Conservation (phyloP, 1,284 basidiomycete species). For the Tylopilus sp. region DNA sequence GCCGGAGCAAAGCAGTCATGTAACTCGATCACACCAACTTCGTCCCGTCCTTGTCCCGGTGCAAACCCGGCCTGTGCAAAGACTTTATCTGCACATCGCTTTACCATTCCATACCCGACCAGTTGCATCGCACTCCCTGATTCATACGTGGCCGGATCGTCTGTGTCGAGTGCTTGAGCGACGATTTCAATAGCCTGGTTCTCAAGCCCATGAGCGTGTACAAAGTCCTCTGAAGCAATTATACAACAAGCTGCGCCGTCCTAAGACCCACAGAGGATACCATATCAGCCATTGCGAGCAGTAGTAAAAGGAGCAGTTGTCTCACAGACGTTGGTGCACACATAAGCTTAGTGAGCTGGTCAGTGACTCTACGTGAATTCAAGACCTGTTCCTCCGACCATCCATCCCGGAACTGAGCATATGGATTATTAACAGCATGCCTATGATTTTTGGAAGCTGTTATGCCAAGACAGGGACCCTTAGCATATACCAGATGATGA, state of each 20-base stretch:
- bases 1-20: slow-evolving; percentile 84
- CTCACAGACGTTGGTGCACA: slow-evolving; percentile 78
- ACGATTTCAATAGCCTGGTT: slow-evolving; percentile 86
- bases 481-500: not conserved
- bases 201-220: slow-evolving; percentile 69
- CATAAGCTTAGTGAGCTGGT: slow-evolving; percentile 79
- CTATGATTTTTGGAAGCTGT: slow-evolving; percentile 80
- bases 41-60: slow-evolving; percentile 61
- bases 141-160: slow-evolving; percentile 61
- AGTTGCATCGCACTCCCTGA: slow-evolving; percentile 68
- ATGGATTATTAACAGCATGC: slow-evolving; percentile 81
- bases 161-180: slow-evolving; percentile 63
- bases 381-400: slow-evolving; percentile 77
- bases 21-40: slow-evolving; percentile 78
- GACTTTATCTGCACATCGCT: slow-evolving; percentile 64
- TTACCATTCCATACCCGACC: slow-evolving; percentile 73
- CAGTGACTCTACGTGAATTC: slow-evolving; percentile 63
- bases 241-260: slow-evolving; percentile 76
- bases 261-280: slow-evolving; percentile 32
- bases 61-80: slow-evolving; percentile 70
- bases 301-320: slow-evolving; percentile 6
- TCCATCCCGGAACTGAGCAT: slow-evolving; percentile 79
- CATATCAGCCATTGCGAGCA: not conserved
- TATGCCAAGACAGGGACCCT: not conserved
- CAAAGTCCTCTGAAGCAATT: slow-evolving; percentile 78